phyloP scores from a whole-genome alignment of 257 asterid species.

The Solanum sejunctum region DNA sequence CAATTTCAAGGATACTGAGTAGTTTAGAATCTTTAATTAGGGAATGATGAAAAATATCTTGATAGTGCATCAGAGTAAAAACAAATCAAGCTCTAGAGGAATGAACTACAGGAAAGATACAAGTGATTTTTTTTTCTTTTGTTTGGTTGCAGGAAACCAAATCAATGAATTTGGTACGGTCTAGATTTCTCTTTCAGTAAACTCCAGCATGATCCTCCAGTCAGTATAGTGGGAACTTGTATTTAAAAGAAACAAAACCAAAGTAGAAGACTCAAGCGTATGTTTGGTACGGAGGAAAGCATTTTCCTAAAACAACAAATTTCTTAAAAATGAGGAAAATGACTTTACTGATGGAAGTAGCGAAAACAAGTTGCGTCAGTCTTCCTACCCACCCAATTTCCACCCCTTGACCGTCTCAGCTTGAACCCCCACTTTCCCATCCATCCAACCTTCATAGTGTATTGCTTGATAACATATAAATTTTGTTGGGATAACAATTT shows the following conservation, averaged over 20 bases:
- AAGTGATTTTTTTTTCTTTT: background rate
- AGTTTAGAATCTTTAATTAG: background rate
- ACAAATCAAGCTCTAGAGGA: background rate
- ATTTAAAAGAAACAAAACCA: background rate
- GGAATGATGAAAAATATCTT: background rate
- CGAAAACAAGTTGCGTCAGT: background rate
- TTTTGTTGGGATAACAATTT: no score
- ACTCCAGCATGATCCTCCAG: background rate
- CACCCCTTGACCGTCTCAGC: background rate
- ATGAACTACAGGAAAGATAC: background rate
- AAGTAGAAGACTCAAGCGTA: background rate
- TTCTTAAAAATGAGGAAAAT: background rate
- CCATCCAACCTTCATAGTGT: no score
- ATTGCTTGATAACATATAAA: no score
- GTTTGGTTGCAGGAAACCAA: background rate
- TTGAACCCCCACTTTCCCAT: background rate
- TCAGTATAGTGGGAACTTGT: background rate
- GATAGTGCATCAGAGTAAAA: background rate
- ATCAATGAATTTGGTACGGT: background rate
- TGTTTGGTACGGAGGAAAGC: background rate
- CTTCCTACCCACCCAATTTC: background rate
- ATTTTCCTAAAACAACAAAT: background rate
- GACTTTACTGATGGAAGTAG: background rate
- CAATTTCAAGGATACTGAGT: background rate
- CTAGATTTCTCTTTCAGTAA: background rate